Conservation (phyloP, 108 stramenopile species). For the Skeletonema marinoi region DNA sequence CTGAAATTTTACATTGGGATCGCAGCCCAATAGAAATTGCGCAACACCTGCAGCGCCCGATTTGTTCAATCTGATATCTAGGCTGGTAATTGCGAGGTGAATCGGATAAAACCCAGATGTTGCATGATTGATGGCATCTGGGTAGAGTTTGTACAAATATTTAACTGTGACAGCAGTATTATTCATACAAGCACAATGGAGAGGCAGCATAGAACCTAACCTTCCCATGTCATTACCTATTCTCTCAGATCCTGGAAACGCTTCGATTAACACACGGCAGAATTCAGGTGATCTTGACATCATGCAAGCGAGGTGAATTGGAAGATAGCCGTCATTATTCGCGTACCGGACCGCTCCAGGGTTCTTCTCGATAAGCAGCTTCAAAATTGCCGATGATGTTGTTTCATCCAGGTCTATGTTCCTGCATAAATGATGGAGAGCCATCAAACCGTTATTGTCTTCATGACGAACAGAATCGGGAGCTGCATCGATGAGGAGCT, state of each 20-base stretch:
- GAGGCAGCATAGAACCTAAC: not conserved
- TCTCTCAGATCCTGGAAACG: conserved; percentile 6
- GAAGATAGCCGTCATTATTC: not conserved
- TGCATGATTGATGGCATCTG: not conserved
- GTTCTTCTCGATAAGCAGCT: not conserved
- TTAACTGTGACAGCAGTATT: not conserved
- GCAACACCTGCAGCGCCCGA: not conserved
- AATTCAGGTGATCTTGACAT: not conserved
- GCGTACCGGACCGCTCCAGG: not conserved
- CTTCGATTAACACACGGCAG: not conserved
- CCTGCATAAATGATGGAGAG: conserved; percentile 1
- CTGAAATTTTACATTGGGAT: not conserved
- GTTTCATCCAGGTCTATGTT: not conserved
- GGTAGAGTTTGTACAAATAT: not conserved
- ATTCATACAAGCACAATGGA: not conserved
- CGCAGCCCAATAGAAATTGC: too few species aligned
- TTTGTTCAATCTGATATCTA: too few species aligned
- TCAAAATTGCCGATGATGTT: not conserved
- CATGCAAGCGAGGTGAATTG: not conserved
- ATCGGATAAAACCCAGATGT: not conserved
- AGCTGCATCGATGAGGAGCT: conserved; percentile 2
- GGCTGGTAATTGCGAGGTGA: not conserved
- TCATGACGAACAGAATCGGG: not conserved
- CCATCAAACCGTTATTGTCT: not conserved
- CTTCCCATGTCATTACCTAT: not conserved